Percentiles rank a stretch among this genome's conserved stretches.
Conservation (phyloP, 306 rosid species). For the Quercus mongolica region DNA sequence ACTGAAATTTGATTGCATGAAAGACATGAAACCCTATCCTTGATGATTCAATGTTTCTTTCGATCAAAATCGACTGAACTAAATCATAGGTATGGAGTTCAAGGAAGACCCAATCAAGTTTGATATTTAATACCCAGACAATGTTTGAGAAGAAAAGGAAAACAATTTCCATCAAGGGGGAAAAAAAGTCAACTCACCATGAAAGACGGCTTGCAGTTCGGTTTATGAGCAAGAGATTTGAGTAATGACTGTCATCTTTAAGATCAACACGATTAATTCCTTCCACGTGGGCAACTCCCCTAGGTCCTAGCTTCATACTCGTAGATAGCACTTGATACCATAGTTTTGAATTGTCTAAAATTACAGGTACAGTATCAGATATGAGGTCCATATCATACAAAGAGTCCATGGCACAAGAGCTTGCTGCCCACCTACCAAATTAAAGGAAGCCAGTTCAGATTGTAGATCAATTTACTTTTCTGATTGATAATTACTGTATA, state of each 20-base stretch:
- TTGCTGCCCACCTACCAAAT: slow-evolving; percentile 68
- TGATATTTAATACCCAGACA: background rate
- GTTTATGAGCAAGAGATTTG: slow-evolving; percentile 78
- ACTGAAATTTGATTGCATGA: background rate
- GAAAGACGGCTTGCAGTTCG: slow-evolving; percentile 91
- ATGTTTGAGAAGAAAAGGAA: background rate
- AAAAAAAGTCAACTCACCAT: slow-evolving; percentile 44
- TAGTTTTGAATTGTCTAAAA: slow-evolving; percentile 80
- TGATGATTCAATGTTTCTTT: slow-evolving; percentile 11
- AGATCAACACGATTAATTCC: slow-evolving; percentile 59
- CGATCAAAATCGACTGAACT: background rate
- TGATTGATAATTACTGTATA: background rate
- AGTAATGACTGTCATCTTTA: slow-evolving; percentile 52
- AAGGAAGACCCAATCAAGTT: background rate
- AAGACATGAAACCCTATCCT: background rate
- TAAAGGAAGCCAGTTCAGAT: slow-evolving; percentile 26
- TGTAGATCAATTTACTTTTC: background rate
- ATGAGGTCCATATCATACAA: slow-evolving; percentile 73
- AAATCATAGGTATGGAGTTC: background rate
- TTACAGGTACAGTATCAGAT: slow-evolving; percentile 71
- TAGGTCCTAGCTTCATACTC: slow-evolving; percentile 76
- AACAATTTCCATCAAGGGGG: background rate
- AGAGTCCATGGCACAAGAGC: slow-evolving; percentile 85
- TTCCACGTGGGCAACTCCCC: slow-evolving; percentile 69
- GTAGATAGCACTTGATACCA: slow-evolving; percentile 72